These are phyloP conservation scores for Nicotiana paniculata DNA, from an alignment of 257 asterid genomes.

Conservation along the genomic window DNA sequence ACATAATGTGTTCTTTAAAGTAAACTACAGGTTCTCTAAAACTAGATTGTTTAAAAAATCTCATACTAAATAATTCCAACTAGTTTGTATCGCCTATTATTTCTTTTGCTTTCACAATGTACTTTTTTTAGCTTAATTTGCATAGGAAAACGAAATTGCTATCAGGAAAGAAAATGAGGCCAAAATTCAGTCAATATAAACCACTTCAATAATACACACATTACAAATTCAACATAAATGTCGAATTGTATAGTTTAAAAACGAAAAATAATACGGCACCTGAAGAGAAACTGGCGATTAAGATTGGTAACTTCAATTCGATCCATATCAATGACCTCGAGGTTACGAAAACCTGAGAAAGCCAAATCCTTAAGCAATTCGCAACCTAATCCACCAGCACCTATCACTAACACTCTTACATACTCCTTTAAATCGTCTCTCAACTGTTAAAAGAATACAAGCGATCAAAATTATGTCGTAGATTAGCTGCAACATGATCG, in stretches of 20 bases:
- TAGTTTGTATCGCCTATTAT: not conserved
- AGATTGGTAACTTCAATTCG: conserved; percentile 94
- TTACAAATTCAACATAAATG: not conserved
- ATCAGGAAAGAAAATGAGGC: not conserved
- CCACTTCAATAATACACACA: not conserved
- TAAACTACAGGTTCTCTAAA: not conserved
- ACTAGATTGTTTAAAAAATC: not conserved
- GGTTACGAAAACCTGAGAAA: conserved; percentile 70
- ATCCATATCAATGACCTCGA: conserved; percentile 97
- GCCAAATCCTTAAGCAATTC: conserved; percentile 97
- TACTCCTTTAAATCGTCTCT: conserved; percentile 76
- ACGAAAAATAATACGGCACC: conserved; percentile 28
- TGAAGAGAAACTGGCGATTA: conserved; percentile 93
- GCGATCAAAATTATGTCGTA: conserved; percentile 7
- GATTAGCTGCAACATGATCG: conserved; percentile 7
- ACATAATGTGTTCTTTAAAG: conserved; percentile 3
- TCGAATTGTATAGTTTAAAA: not conserved
- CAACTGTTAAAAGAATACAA: conserved; percentile 36
- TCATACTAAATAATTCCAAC: not conserved
- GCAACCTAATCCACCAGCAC: conserved; percentile 99
- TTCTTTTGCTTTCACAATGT: not conserved
- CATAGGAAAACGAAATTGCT: not conserved
- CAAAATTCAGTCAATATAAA: not conserved
- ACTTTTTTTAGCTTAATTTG: not conserved
- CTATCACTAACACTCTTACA: conserved; percentile 82